Evolutionary conservation across 306 rosid genomes (phyloP).

Genomic region (Ormosia semicastrata): DNA sequence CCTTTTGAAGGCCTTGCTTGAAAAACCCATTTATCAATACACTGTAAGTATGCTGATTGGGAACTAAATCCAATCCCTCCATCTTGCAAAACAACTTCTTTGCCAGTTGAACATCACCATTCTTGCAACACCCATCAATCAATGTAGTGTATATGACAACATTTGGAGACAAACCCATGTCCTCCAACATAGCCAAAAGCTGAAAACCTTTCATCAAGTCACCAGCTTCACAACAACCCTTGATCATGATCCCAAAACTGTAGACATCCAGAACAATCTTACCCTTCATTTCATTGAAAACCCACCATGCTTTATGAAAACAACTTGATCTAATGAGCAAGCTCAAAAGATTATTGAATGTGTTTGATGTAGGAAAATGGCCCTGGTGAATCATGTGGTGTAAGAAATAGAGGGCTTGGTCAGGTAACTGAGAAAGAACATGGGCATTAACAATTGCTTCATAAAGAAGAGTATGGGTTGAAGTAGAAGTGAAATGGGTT

Average conservation of each 20-base stretch:
- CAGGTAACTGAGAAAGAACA: slow-evolving; percentile 46
- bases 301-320: slow-evolving; percentile 51
- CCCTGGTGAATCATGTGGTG: slow-evolving; percentile 49
- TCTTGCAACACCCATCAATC: slow-evolving; percentile 82
- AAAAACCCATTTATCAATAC: slow-evolving; percentile 70
- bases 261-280: slow-evolving; percentile 47
- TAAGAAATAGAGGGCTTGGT: slow-evolving; percentile 51
- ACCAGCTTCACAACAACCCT: slow-evolving; percentile 65
- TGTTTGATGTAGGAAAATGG: slow-evolving; percentile 46
- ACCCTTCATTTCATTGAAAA: slow-evolving; percentile 46
- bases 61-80: slow-evolving; percentile 52
- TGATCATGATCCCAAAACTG: slow-evolving; percentile 75
- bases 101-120: slow-evolving; percentile 56
- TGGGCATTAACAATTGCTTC: slow-evolving; percentile 62
- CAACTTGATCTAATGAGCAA: slow-evolving; percentile 45
- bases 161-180: slow-evolving; percentile 51
- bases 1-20: slow-evolving; percentile 60
- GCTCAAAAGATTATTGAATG: slow-evolving; percentile 55
- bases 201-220: slow-evolving; percentile 58
- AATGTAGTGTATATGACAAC: slow-evolving; percentile 67
- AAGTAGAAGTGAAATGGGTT: slow-evolving; percentile 15
- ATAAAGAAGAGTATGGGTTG: slow-evolving; percentile 18
- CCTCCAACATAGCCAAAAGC: slow-evolving; percentile 51
- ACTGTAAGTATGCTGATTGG: slow-evolving; percentile 65
- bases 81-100: slow-evolving; percentile 63